These are phyloP conservation scores for Alternaria conjuncta DNA, from an alignment of 2,329 filamentous ascomycete genomes.

Conservation along the genomic window DNA sequence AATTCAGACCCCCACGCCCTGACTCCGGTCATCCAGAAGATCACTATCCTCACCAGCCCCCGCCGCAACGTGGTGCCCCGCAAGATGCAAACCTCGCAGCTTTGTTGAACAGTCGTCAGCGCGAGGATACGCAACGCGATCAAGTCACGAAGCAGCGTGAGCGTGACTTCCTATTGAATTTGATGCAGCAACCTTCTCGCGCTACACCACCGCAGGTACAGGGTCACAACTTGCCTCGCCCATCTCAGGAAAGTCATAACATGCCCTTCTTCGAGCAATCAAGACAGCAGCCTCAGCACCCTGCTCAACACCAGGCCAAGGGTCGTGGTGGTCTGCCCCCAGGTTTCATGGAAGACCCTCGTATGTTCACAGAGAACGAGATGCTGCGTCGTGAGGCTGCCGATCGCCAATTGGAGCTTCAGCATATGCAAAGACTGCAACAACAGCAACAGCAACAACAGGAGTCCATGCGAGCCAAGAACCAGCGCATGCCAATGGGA, in stretches of 20 bases:
- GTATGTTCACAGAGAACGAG: constrained; percentile 42
- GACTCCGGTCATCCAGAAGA: constrained; percentile 41
- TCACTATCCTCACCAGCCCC: constrained; percentile 39
- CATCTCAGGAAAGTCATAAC: constrained; percentile 37
- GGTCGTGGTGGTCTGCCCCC: constrained; percentile 45
- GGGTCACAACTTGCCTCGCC: constrained; percentile 46
- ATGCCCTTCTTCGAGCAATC: constrained; percentile 45
- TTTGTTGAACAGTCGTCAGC: constrained; percentile 48
- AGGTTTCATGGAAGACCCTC: constrained; percentile 47
- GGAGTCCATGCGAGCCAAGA: constrained; percentile 44
- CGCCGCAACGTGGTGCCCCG: constrained; percentile 37
- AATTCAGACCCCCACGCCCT: constrained; percentile 38
- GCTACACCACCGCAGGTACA: constrained; percentile 43
- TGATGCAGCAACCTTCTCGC: constrained; percentile 70
- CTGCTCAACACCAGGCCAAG: constrained; percentile 39
- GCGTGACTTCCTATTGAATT: constrained; percentile 82
- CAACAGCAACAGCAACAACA: constrained; percentile 26
- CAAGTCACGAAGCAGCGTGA: constrained; percentile 63
- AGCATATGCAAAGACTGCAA: constrained; percentile 39
- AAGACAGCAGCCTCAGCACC: constrained; percentile 42
- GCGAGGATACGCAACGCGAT: constrained; percentile 46
- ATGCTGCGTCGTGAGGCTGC: constrained; percentile 41
- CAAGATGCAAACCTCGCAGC: constrained; percentile 45
- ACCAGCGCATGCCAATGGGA: constrained; percentile 40
- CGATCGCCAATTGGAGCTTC: constrained; percentile 37